A percentile compares a stretch with the other conserved stretches of the same genome.
phyloP scores from a whole-genome alignment of 1,139 yeast species.

The Keqinozyma sinolaborantium region DNA sequence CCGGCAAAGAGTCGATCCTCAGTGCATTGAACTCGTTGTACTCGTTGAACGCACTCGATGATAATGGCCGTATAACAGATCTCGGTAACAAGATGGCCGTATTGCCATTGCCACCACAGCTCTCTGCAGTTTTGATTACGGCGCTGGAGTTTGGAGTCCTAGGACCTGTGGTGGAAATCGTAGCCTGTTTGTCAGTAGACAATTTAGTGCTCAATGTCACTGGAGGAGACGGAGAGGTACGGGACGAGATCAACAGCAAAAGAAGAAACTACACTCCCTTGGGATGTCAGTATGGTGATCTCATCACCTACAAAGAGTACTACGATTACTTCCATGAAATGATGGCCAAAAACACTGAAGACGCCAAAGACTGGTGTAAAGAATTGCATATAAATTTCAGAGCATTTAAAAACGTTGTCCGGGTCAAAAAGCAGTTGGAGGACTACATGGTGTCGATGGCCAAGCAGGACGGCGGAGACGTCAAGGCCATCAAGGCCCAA shows the following conservation, averaged over 20 bases:
- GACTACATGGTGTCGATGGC: conserved; percentile 60
- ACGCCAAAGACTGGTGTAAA: conserved; percentile 77
- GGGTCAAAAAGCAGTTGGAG: conserved; percentile 71
- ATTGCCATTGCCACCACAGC: conserved; percentile 85
- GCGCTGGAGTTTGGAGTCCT: conserved; percentile 62
- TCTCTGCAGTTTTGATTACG: conserved; percentile 79
- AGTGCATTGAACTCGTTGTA: conserved; percentile 78
- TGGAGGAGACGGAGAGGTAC: conserved; percentile 65
- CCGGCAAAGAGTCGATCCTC: conserved; percentile 73
- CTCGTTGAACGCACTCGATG: conserved; percentile 75
- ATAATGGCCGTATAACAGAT: conserved; percentile 68
- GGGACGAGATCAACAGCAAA: conserved; percentile 74
- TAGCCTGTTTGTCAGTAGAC: conserved; percentile 90
- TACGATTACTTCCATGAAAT: conserved; percentile 57
- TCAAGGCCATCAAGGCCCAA: conserved; percentile 23
- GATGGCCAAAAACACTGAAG: conserved; percentile 31
- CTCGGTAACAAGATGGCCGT: conserved; percentile 84
- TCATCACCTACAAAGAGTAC: conserved; percentile 77
- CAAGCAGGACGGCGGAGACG: conserved; percentile 33
- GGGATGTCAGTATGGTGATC: conserved; percentile 76
- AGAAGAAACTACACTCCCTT: conserved; percentile 63
- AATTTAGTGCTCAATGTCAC: conserved; percentile 66
- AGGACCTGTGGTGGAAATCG: conserved; percentile 76
- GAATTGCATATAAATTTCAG: conserved; percentile 72
- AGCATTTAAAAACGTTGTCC: conserved; percentile 74